These are phyloP conservation scores for Incumbomyces lentus DNA, from an alignment of 2,329 filamentous ascomycete genomes.

Conservation along the genomic window DNA sequence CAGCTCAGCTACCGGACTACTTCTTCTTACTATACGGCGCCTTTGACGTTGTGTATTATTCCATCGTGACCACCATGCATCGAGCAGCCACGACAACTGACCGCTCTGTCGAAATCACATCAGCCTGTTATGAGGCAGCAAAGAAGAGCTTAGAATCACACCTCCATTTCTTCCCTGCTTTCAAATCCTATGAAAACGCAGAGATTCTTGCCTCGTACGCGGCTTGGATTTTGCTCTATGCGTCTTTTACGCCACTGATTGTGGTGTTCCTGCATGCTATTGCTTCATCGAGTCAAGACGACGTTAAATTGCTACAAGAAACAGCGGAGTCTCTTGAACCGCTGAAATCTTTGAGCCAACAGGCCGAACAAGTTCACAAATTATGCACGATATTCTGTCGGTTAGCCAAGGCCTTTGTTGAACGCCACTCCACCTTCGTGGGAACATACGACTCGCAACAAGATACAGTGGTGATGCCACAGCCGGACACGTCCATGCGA, in stretches of 20 bases:
- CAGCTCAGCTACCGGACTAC: neutral
- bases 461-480: conserved; percentile 4
- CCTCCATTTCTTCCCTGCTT: conserved; percentile 22
- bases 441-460: conserved; percentile 3
- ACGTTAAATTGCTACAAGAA: conserved; percentile 19
- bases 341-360: neutral
- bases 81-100: neutral
- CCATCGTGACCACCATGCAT: conserved; percentile 1
- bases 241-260: conserved; percentile 22
- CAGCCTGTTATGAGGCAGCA: conserved; percentile 21
- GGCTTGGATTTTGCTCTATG: conserved; percentile 18
- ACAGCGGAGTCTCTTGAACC: conserved; percentile 1
- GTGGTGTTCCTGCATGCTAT: conserved; percentile 24
- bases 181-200: conserved; percentile 8
- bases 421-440: conserved; percentile 1
- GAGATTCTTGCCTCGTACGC: conserved; percentile 1
- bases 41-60: conserved; percentile 5
- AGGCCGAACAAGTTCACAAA: conserved; percentile 1
- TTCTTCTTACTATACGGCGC: conserved; percentile 2
- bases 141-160: conserved; percentile 22
- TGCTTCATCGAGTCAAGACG: conserved; percentile 14
- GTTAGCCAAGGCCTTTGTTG: conserved; percentile 4
- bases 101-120: conserved; percentile 4
- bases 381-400: conserved; percentile 6
- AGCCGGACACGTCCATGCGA: neutral